Conservation (phyloP, 192 early-diverging fungal genomes). For the Ambispora gerdemannii region DNA sequence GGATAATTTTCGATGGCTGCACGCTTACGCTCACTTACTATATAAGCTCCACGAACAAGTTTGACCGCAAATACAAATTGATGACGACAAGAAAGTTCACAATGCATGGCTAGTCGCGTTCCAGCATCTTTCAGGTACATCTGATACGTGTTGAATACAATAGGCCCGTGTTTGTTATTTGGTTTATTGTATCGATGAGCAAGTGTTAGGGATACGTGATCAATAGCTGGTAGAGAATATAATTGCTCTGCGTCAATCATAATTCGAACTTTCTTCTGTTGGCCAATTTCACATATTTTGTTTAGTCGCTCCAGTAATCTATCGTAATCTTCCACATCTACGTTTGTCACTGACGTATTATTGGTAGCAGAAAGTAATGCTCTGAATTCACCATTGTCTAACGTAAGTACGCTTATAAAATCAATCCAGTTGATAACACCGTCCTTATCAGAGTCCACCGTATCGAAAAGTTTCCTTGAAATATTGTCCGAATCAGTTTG, state of each 20-base stretch:
- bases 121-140: constrained; percentile 81
- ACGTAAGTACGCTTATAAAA: constrained; percentile 59
- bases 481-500: constrained; percentile 26
- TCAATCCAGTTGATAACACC: constrained; percentile 69
- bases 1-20: constrained; percentile 65
- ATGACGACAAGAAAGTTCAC: constrained; percentile 60
- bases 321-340: constrained; percentile 72
- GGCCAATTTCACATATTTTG: constrained; percentile 61
- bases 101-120: constrained; percentile 62
- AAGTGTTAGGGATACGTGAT: constrained; percentile 73
- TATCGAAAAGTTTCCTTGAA: constrained; percentile 42
- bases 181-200: constrained; percentile 66
- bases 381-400: constrained; percentile 55
- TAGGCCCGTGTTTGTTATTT: constrained; percentile 43
- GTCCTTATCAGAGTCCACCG: constrained; percentile 48
- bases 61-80: constrained; percentile 82
- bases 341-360: constrained; percentile 35
- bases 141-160: constrained; percentile 95
- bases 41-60: constrained; percentile 79
- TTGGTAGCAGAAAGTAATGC: constrained; percentile 41
- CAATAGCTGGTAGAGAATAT: constrained; percentile 91
- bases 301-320: constrained; percentile 67
- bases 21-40: constrained; percentile 54
- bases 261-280: constrained; percentile 60
- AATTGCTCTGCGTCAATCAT: constrained; percentile 94